A percentile compares a stretch with the other conserved stretches of the same genome.
Conservation (phyloP, 768 basidiomycete genomes). For the Tubosaeta sp. region DNA sequence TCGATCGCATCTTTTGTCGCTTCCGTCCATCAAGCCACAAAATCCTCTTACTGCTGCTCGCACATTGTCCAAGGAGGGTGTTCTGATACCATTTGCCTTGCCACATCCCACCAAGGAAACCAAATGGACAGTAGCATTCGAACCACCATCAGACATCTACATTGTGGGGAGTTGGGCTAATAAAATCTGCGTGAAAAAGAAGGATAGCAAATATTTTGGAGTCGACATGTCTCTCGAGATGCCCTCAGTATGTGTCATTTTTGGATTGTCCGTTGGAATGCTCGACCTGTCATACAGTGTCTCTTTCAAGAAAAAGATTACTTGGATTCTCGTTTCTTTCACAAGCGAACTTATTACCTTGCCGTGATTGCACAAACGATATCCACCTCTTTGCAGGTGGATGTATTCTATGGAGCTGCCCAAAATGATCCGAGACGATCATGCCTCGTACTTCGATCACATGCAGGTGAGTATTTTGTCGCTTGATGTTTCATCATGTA, state of each 20-base stretch:
- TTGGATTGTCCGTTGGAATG: background rate
- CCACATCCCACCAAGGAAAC: constrained; percentile 73
- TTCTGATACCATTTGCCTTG: constrained; percentile 64
- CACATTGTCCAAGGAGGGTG: constrained; percentile 45
- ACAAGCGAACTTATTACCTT: constrained; percentile 89
- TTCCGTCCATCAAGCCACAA: constrained; percentile 54
- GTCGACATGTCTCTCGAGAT: constrained; percentile 86
- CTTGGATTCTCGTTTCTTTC: constrained; percentile 82
- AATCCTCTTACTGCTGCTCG: constrained; percentile 67
- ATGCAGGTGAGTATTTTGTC: constrained; percentile 41
- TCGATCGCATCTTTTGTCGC: constrained; percentile 56
- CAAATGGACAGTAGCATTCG: constrained; percentile 86
- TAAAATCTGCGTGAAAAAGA: constrained; percentile 66
- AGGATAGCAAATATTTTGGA: constrained; percentile 58
- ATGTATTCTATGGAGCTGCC: constrained; percentile 57
- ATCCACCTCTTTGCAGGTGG: constrained; percentile 44
- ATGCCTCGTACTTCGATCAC: constrained; percentile 56
- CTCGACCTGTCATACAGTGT: constrained; percentile 33
- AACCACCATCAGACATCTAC: constrained; percentile 69
- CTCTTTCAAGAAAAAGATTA: constrained; percentile 98
- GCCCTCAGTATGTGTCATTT: constrained; percentile 58
- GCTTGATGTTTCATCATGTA: constrained; percentile 15
- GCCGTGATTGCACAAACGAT: constrained; percentile 70
- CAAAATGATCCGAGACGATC: constrained; percentile 62
- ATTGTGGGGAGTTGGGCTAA: constrained; percentile 88